Evolutionary conservation across 106 monocot species (phyloP).

Genomic region (Apostasia ramifera): DNA sequence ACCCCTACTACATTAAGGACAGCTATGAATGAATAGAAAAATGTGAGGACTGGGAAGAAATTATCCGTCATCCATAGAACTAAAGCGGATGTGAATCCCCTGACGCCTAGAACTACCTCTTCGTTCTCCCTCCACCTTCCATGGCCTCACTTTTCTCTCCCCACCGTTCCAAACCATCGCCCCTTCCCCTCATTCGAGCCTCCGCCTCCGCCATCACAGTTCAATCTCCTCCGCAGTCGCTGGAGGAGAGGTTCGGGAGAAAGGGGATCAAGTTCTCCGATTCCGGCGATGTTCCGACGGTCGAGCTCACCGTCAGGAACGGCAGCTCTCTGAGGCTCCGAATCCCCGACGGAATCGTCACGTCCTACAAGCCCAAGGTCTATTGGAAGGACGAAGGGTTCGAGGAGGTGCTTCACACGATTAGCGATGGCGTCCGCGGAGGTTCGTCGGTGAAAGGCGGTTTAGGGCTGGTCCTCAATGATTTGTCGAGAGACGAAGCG

Average conservation of each 20-base stretch:
- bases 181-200: slow-evolving; percentile 31
- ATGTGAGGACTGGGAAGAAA: too few relatives aligned
- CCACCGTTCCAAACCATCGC: slow-evolving; percentile 33
- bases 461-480: slow-evolving; percentile 51
- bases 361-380: slow-evolving; percentile 89
- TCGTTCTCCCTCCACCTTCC: background rate
- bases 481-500: slow-evolving; percentile 22
- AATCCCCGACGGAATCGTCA: slow-evolving; percentile 63
- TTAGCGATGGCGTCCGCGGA: background rate
- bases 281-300: slow-evolving; percentile 22
- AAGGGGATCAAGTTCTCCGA: slow-evolving; percentile 74
- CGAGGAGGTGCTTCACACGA: slow-evolving; percentile 65
- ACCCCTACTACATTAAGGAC: too few relatives aligned
- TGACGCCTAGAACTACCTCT: background rate
- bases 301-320: slow-evolving; percentile 64
- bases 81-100: too few relatives aligned
- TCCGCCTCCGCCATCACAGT: slow-evolving; percentile 20
- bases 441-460: slow-evolving; percentile 38
- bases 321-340: slow-evolving; percentile 63
- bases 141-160: slow-evolving; percentile 69
- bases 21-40: too few relatives aligned
- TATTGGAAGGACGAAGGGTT: slow-evolving; percentile 84
- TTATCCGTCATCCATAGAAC: too few relatives aligned
- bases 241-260: slow-evolving; percentile 71
- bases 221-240: slow-evolving; percentile 20